Percentiles rank a stretch among this genome's conserved stretches.
Evolutionary conservation across 257 asterid species (phyloP).

Genomic region (Solanum ahanhuiri): DNA sequence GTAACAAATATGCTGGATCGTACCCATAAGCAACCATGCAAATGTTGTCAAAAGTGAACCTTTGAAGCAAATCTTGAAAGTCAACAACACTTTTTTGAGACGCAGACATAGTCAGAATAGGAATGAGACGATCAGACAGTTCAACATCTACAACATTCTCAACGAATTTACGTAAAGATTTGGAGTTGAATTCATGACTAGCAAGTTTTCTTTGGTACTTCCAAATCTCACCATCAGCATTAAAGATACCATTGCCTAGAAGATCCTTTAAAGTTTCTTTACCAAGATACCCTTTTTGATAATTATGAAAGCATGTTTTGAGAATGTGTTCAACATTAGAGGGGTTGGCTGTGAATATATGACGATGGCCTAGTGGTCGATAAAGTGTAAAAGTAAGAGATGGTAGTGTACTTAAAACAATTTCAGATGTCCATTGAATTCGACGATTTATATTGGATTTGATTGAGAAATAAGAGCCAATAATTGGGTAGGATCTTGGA

Average conservation of each 20-base stretch:
- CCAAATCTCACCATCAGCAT: slow-evolving; percentile 49
- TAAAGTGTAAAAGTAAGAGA: background rate
- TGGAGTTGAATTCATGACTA: slow-evolving; percentile 53
- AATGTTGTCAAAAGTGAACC: slow-evolving; percentile 8
- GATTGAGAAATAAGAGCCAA: background rate
- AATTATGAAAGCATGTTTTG: slow-evolving; percentile 32
- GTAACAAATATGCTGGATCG: slow-evolving; percentile 6
- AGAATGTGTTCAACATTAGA: slow-evolving; percentile 56
- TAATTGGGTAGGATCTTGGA: background rate
- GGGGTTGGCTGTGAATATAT: slow-evolving; percentile 47
- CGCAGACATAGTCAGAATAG: slow-evolving; percentile 18
- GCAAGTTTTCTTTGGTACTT: slow-evolving; percentile 49
- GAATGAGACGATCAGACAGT: slow-evolving; percentile 30
- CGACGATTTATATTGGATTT: background rate
- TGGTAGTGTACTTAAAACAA: background rate
- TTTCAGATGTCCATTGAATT: background rate
- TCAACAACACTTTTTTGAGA: background rate
- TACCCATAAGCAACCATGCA: slow-evolving; percentile 9
- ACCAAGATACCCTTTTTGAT: slow-evolving; percentile 37
- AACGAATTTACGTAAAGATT: slow-evolving; percentile 37
- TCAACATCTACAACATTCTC: slow-evolving; percentile 37
- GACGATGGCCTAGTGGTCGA: slow-evolving; percentile 41
- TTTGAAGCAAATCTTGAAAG: slow-evolving; percentile 3
- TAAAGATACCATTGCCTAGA: slow-evolving; percentile 60
- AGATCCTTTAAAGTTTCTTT: slow-evolving; percentile 22